These are phyloP conservation scores for Pichia sp. DNA, from an alignment of 1,139 yeast species.

Conservation along the genomic window DNA sequence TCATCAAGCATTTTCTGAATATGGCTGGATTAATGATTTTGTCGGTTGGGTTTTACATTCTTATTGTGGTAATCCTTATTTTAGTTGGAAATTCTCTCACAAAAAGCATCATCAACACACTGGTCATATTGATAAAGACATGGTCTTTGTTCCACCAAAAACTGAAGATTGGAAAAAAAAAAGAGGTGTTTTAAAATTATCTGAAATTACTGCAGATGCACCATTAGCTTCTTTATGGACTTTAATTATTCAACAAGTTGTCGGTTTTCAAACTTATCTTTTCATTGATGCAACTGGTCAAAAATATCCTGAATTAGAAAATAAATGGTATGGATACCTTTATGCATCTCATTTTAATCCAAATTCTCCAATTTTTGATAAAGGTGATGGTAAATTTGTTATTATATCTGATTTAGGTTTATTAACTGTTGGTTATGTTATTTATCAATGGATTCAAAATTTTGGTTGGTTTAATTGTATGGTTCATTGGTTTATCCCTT, in stretches of 20 bases:
- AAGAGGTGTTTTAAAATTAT: conserved; percentile 36
- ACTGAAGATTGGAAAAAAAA: conserved; percentile 46
- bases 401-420: conserved; percentile 71
- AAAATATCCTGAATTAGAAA: conserved; percentile 39
- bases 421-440: conserved; percentile 42
- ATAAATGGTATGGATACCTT: conserved; percentile 34
- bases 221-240: conserved; percentile 56
- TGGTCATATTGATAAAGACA: conserved; percentile 73
- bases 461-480: conserved; percentile 60
- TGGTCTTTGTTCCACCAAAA: conserved; percentile 67
- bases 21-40: conserved; percentile 59
- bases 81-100: conserved; percentile 80
- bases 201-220: conserved; percentile 65
- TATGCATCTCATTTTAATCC: conserved; percentile 65
- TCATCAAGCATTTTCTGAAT: conserved; percentile 77
- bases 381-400: conserved; percentile 62
- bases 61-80: conserved; percentile 71
- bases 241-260: conserved; percentile 63
- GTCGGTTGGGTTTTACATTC: conserved; percentile 84
- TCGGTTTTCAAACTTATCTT: conserved; percentile 68
- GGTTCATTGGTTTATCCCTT: conserved; percentile 72
- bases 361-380: conserved; percentile 63
- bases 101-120: conserved; percentile 86
- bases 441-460: conserved; percentile 57
- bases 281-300: conserved; percentile 75